Percentiles rank a stretch among this genome's conserved stretches.
These are phyloP conservation scores for Plenodomus tracheiphilus DNA, from an alignment of 2,329 filamentous ascomycete genomes.

Conservation along the genomic window DNA sequence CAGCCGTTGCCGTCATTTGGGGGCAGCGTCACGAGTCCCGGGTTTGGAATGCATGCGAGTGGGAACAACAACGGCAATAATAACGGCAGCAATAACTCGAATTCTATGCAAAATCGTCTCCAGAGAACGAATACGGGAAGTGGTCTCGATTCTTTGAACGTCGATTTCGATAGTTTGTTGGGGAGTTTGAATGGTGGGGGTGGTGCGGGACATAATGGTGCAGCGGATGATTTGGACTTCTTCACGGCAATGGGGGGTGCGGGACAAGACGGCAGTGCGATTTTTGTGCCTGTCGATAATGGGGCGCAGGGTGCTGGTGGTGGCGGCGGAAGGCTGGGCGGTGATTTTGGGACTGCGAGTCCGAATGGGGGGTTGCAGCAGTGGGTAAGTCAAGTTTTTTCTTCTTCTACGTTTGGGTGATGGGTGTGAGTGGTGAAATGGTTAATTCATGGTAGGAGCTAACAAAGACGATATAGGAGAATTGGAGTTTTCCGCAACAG, in stretches of 20 bases:
- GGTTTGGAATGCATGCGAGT: conserved; percentile 4
- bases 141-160: conserved; percentile 30
- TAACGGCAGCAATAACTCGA: not conserved
- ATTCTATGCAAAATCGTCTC: conserved; percentile 18
- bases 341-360: conserved; percentile 29
- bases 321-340: no score
- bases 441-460: no score
- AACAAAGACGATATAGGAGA: conserved; percentile 21
- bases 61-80: not conserved
- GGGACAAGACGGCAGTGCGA: conserved; percentile 34
- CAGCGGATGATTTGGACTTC: conserved; percentile 29
- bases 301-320: conserved; percentile 4
- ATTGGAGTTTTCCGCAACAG: conserved; percentile 31
- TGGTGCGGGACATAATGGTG: not conserved
- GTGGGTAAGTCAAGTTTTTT: conserved; percentile 31
- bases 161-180: conserved; percentile 39
- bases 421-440: not conserved
- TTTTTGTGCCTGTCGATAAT: conserved; percentile 42
- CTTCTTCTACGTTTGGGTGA: not conserved
- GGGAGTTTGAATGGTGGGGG: conserved; percentile 27
- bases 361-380: conserved; percentile 32
- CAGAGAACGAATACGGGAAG: conserved; percentile 25
- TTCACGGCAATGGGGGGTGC: conserved; percentile 25
- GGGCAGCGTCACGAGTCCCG: conserved; percentile 11
- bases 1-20: conserved; percentile 27